These are phyloP conservation scores for Stagonosporopsis rhizophila DNA, from an alignment of 2,329 filamentous ascomycete species.

Conservation along the genomic window DNA sequence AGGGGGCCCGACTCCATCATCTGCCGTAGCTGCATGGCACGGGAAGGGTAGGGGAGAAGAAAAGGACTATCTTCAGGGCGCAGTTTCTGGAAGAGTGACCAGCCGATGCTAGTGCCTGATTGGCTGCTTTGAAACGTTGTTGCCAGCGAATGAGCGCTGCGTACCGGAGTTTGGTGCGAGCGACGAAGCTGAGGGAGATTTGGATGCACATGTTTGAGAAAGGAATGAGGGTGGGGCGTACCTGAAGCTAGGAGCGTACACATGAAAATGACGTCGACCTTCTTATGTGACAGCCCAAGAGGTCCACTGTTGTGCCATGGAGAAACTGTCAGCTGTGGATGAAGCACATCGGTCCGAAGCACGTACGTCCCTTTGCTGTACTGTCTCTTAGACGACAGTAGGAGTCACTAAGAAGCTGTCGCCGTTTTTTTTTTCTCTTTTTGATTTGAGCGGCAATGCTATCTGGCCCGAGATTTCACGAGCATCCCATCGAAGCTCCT, in stretches of 20 bases:
- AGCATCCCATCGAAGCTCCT: no score
- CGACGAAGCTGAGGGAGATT: slow-evolving; percentile 19
- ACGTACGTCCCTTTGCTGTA: neutral
- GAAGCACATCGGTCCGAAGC: neutral
- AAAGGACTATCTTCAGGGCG: neutral
- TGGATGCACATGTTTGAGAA: slow-evolving; percentile 15
- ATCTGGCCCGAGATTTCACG: no score
- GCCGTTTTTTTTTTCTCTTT: no score
- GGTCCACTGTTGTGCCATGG: slow-evolving; percentile 17
- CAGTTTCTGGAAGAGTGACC: slow-evolving; percentile 12
- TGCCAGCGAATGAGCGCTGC: slow-evolving; percentile 15
- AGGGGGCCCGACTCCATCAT: slow-evolving; percentile 2
- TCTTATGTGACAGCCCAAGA: slow-evolving; percentile 2
- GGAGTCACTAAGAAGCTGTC: neutral
- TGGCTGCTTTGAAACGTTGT: slow-evolving; percentile 4
- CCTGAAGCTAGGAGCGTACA: slow-evolving; percentile 7
- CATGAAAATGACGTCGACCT: slow-evolving; percentile 11
- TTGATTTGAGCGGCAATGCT: no score
- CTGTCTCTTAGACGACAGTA: neutral
- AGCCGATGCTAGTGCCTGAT: slow-evolving; percentile 11
- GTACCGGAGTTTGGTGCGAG: slow-evolving; percentile 3
- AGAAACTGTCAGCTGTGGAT: slow-evolving; percentile 16
- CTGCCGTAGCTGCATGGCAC: slow-evolving; percentile 15
- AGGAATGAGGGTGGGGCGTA: slow-evolving; percentile 15
- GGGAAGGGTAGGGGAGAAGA: slow-evolving; percentile 13